Evolutionary conservation across 768 basidiomycete species (phyloP), one percentile per base, ranked within the genome.

Genomic region (Tephrocybe rancida): DNA sequence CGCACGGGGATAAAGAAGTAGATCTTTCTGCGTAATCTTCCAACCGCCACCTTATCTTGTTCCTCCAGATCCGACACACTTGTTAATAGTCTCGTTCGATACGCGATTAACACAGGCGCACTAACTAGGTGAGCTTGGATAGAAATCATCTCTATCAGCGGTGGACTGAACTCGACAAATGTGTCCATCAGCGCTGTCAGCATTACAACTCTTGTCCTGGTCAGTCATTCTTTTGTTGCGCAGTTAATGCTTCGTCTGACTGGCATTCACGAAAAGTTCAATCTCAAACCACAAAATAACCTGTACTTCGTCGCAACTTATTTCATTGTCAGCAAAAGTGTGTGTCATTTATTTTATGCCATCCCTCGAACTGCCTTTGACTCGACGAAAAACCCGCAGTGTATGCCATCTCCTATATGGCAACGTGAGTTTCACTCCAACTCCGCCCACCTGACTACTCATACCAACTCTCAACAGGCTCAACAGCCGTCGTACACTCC

Each of bases 291-390:
- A 0, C 55, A 50, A 13, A 80, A 78, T 56, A 87, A 85, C 58
- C 73, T 89, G 44, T 77, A 84, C 48, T 89, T 85, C 62, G 72
- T 81, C 34, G 76, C 77, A 8, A 75, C 76, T 43, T 88, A 87
- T 64, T 87, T 90, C 55, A 74, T 84, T 45, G 66, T 88, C 30
- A 84, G 81, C 65, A 89, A 88, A 72, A 59, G 86, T 86, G 62
- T 58, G 85, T 66, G n/a, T 26, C 24, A 26, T 21, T 26, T 45
- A 8, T 13, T 21, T 11, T 10, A 19, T 30, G 19, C 19, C 16
- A 3, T 16, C 13, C 35, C 35, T 13, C 4, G 35, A 16, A 6
- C 19, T 39, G 18, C 16, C 56, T 14, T 25, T 46, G 37, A 32
- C 43, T 48, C 43, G 55, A 43, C 43, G 55, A 43, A 41, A 45